Percentiles rank a stretch among this genome's conserved stretches.
Conservation (phyloP, 129 eudicot genomes). For the Helianthus tuberosus region DNA sequence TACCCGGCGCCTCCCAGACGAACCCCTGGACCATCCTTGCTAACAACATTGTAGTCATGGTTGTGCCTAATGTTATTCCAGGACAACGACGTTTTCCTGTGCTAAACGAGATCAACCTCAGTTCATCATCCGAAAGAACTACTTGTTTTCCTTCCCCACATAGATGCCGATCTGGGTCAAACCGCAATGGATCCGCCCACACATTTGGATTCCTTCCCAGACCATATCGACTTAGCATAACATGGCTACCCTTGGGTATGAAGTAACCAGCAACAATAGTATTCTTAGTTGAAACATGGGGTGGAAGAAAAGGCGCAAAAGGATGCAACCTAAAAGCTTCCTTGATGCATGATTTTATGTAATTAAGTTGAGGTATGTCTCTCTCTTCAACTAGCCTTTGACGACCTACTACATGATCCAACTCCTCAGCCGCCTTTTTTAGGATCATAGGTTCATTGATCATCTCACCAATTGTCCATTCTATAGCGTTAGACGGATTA, state of each 20-base stretch:
- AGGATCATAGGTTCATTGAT: slow-evolving; percentile 22
- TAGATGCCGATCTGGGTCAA: slow-evolving; percentile 31
- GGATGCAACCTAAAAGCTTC: slow-evolving; percentile 37
- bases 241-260: slow-evolving; percentile 41
- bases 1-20: slow-evolving; percentile 9
- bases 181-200: slow-evolving; percentile 33
- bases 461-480: slow-evolving; percentile 27
- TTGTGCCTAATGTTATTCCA: slow-evolving; percentile 29
- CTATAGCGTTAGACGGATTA: slow-evolving; percentile 23
- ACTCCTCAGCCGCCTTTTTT: slow-evolving; percentile 7
- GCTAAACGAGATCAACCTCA: slow-evolving; percentile 32
- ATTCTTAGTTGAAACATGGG: slow-evolving; percentile 25
- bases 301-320: slow-evolving; percentile 19
- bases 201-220: slow-evolving; percentile 29
- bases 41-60: slow-evolving; percentile 20
- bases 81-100: slow-evolving; percentile 33
- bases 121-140: slow-evolving; percentile 30
- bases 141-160: slow-evolving; percentile 9
- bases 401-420: slow-evolving; percentile 25
- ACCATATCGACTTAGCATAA: slow-evolving; percentile 26
- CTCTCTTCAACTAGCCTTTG: slow-evolving; percentile 19
- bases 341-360: slow-evolving; percentile 31
- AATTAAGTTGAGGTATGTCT: slow-evolving; percentile 22
- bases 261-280: slow-evolving; percentile 24
- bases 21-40: slow-evolving; percentile 28